phyloP scores from a whole-genome alignment of 1,284 basidiomycete species.

The Meira miltonrushii region DNA sequence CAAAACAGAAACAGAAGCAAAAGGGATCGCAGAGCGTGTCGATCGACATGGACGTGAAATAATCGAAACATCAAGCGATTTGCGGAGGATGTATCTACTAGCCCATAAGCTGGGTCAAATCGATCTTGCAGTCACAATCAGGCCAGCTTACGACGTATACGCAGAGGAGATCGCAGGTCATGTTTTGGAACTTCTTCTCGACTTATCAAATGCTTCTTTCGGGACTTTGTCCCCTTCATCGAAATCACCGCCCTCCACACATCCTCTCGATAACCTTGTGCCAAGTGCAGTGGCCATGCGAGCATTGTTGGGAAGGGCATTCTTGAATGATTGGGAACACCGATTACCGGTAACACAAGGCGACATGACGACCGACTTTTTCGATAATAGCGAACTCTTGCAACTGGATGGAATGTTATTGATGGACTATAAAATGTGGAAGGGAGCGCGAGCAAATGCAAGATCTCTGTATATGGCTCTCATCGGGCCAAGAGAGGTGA shows the following conservation, averaged over 20 bases:
- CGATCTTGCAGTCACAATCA: slow-evolving; percentile 84
- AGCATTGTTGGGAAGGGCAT: slow-evolving; percentile 23
- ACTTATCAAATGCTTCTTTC: slow-evolving; percentile 42
- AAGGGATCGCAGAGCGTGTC: slow-evolving; percentile 64
- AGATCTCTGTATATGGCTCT: slow-evolving; percentile 78
- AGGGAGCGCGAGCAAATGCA: slow-evolving; percentile 61
- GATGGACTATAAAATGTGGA: slow-evolving; percentile 49
- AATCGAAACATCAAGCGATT: slow-evolving; percentile 70
- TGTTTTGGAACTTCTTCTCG: slow-evolving; percentile 40
- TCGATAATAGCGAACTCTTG: slow-evolving; percentile 35
- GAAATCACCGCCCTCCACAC: not conserved
- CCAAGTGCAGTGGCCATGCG: slow-evolving; percentile 31
- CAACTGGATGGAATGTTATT: slow-evolving; percentile 44
- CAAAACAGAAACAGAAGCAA: slow-evolving; percentile 54
- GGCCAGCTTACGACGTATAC: slow-evolving; percentile 81
- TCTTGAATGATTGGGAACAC: slow-evolving; percentile 35
- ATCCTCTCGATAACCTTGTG: slow-evolving; percentile 18
- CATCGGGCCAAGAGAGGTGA: slow-evolving; percentile 66
- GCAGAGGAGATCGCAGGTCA: slow-evolving; percentile 73
- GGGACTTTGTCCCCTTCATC: slow-evolving; percentile 9
- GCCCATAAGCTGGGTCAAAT: slow-evolving; percentile 78
- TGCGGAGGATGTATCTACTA: slow-evolving; percentile 68
- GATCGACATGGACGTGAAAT: slow-evolving; percentile 79
- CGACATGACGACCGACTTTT: slow-evolving; percentile 39
- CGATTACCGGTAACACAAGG: slow-evolving; percentile 16